Evolutionary conservation across 2,329 filamentous ascomycete species (phyloP).

Genomic region (Alternaria gansuensis): DNA sequence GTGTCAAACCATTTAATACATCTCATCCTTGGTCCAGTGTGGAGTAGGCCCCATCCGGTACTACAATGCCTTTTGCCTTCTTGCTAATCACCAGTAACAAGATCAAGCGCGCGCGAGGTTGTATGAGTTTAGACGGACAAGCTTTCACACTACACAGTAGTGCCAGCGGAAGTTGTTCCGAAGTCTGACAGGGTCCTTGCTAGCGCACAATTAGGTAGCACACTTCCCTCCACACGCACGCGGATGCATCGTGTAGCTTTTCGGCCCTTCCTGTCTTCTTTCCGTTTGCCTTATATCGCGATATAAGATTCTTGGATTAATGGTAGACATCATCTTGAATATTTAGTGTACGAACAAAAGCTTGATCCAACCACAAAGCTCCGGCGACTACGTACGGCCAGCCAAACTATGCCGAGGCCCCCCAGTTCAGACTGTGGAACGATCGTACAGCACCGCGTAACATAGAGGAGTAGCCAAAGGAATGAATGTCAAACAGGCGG

Average conservation of each 20-base stretch:
- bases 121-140: neutral
- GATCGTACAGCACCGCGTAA: neutral
- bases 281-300: neutral
- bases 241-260: conserved; percentile 6
- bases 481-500: conserved; percentile 56
- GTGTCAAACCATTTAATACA: neutral
- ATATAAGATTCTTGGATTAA: neutral
- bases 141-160: neutral
- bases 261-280: neutral
- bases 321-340: neutral
- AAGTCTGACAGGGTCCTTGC: conserved; percentile 10
- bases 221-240: conserved; percentile 8
- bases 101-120: neutral
- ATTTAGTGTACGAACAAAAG: neutral
- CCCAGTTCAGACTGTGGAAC: neutral
- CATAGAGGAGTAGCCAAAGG: conserved; percentile 2
- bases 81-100: neutral
- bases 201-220: conserved; percentile 14
- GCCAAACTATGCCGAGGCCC: conserved; percentile 8
- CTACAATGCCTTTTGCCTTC: neutral
- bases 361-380: neutral
- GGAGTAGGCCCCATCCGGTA: neutral
- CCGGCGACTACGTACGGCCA: neutral
- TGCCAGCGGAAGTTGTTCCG: neutral
- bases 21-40: neutral